These are phyloP conservation scores for Vigna reflexopilosa DNA, from an alignment of 306 rosid genomes.

Conservation along the genomic window DNA sequence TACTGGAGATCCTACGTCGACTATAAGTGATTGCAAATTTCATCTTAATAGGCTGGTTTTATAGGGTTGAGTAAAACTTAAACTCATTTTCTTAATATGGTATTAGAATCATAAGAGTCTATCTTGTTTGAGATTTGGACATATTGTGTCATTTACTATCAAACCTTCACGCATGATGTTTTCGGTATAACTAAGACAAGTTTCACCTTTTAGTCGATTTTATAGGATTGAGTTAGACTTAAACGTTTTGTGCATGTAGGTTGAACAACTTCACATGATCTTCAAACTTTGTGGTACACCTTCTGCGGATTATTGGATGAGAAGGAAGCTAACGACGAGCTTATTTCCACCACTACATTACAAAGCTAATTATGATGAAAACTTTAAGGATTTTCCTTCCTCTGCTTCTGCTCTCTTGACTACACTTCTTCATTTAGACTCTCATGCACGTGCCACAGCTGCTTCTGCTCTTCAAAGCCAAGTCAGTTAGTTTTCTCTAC, in stretches of 20 bases:
- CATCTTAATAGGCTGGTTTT: too few relatives aligned
- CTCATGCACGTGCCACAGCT: slow-evolving; percentile 47
- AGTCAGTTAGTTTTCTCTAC: slow-evolving; percentile 37
- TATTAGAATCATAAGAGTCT: too few relatives aligned
- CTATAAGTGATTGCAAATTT: too few relatives aligned
- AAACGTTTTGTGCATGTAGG: slow-evolving; percentile 45
- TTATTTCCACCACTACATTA: slow-evolving; percentile 40
- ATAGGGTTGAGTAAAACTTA: too few relatives aligned
- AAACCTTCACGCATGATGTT: too few relatives aligned
- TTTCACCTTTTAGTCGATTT: too few relatives aligned
- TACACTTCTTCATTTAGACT: slow-evolving; percentile 36
- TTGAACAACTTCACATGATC: slow-evolving; percentile 85
- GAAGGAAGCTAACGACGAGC: slow-evolving; percentile 17
- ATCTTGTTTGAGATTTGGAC: too few relatives aligned
- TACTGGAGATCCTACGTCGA: too few relatives aligned
- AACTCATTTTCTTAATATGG: too few relatives aligned
- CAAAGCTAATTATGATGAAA: slow-evolving; percentile 45
- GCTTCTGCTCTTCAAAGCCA: slow-evolving; percentile 51
- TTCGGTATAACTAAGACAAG: too few relatives aligned
- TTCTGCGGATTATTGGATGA: slow-evolving; percentile 65
- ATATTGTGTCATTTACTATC: too few relatives aligned
- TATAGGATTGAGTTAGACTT: too few relatives aligned
- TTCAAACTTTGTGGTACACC: slow-evolving; percentile 91
- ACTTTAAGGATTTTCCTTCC: slow-evolving; percentile 43
- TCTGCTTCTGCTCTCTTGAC: slow-evolving; percentile 43